A percentile compares a stretch with the other conserved stretches of the same genome.
Conservation (phyloP, 305 asterid genomes). For the Fraxinus angustifolia region DNA sequence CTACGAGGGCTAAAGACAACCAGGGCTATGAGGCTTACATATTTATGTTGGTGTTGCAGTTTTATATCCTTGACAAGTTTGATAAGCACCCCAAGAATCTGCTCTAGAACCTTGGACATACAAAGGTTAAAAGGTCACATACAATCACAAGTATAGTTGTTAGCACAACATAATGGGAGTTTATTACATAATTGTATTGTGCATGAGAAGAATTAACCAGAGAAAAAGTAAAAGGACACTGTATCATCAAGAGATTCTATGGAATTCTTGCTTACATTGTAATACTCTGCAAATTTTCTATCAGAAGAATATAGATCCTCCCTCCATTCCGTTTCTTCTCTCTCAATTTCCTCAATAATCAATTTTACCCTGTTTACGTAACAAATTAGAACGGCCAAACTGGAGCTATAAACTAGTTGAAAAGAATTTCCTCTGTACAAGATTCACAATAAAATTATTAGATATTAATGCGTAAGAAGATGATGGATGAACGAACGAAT, state of each 20-base stretch:
- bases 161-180: slow-evolving; percentile 1
- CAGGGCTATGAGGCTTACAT: slow-evolving; percentile 50
- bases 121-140: slow-evolving; percentile 24
- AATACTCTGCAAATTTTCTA: slow-evolving; percentile 80
- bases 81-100: slow-evolving; percentile 89
- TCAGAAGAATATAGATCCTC: slow-evolving; percentile 89
- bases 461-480: not conserved
- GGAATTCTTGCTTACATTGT: slow-evolving; percentile 51
- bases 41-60: slow-evolving; percentile 86
- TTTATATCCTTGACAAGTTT: slow-evolving; percentile 94
- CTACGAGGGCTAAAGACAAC: slow-evolving; percentile 10
- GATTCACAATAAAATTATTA: slow-evolving; percentile 9
- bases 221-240: slow-evolving; percentile 13
- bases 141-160: slow-evolving; percentile 1
- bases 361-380: slow-evolving; percentile 66
- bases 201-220: slow-evolving; percentile 15
- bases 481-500: not conserved
- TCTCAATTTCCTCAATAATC: slow-evolving; percentile 89
- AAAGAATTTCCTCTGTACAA: not conserved
- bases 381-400: slow-evolving; percentile 25
- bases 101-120: slow-evolving; percentile 77
- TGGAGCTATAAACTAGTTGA: not conserved
- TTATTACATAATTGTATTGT: not conserved
- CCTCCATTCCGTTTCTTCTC: slow-evolving; percentile 87
- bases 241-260: slow-evolving; percentile 15